Percentiles rank a stretch among this genome's conserved stretches.
These are phyloP conservation scores for Pseudopithomyces chartarum DNA, from an alignment of 2,329 filamentous ascomycete species.

Conservation along the genomic window DNA sequence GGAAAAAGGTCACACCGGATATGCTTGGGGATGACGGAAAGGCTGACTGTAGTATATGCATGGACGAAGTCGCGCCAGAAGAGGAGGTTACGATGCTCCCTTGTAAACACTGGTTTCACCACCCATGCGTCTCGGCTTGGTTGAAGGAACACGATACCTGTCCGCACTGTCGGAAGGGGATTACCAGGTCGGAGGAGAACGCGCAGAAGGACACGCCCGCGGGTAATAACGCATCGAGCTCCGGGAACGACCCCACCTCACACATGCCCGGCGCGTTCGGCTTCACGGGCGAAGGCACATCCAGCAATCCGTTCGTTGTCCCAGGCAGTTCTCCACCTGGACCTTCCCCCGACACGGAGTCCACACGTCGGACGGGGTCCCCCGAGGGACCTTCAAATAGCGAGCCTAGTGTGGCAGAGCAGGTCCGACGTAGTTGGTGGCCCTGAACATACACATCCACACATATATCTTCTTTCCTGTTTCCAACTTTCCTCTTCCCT, in stretches of 20 bases:
- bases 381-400: conserved; percentile 11
- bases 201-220: conserved; percentile 18
- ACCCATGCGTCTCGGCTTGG: conserved; percentile 81
- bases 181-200: conserved; percentile 44
- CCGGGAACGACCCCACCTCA: conserved; percentile 13
- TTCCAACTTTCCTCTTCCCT: conserved; percentile 2
- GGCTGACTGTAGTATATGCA: conserved; percentile 91
- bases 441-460: conserved; percentile 17
- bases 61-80: conserved; percentile 77
- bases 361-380: conserved; percentile 2
- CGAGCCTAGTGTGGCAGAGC: conserved; percentile 28
- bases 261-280: conserved; percentile 39
- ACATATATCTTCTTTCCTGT: conserved; percentile 2
- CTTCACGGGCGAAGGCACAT: conserved; percentile 22
- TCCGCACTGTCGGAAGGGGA: conserved; percentile 72
- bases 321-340: conserved; percentile 16
- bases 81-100: conserved; percentile 78
- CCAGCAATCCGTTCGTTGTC: conserved; percentile 25
- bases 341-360: conserved; percentile 8
- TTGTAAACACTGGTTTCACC: conserved; percentile 94
- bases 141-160: conserved; percentile 90
- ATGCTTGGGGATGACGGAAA: conserved; percentile 72
- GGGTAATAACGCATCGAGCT: conserved; percentile 9
- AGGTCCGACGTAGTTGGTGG: conserved; percentile 43
- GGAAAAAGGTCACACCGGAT: conserved; percentile 69